Percentiles rank a stretch among this genome's conserved stretches.
These are phyloP conservation scores for Dictyostelium brefeldianum DNA, from an alignment of 78 protist genomes.

Conservation along the genomic window DNA sequence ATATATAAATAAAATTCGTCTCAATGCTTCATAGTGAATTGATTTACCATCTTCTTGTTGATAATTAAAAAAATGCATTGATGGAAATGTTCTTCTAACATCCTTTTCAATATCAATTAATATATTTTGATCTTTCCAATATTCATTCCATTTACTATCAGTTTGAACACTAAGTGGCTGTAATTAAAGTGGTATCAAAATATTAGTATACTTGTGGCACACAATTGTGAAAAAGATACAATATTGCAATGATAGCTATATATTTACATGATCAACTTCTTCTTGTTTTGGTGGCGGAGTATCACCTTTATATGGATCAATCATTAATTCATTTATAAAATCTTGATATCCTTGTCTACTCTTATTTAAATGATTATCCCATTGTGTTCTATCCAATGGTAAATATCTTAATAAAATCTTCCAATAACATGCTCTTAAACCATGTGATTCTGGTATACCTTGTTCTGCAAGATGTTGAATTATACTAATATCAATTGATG, in stretches of 20 bases:
- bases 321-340: conserved; percentile 66
- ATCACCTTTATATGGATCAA: conserved; percentile 57
- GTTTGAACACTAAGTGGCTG: conserved; percentile 74
- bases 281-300: conserved; percentile 26
- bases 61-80: conserved; percentile 78
- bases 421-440: conserved; percentile 83
- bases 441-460: conserved; percentile 84
- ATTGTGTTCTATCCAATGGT: conserved; percentile 47
- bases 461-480: conserved; percentile 77
- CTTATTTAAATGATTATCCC: conserved; percentile 29
- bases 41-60: conserved; percentile 57
- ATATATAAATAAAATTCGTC: conserved; percentile 81
- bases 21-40: conserved; percentile 84
- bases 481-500: conserved; percentile 29
- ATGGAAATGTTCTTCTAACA: conserved; percentile 85
- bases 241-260: too few relatives aligned
- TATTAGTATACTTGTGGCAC: too few relatives aligned
- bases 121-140: conserved; percentile 74
- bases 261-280: conserved; percentile 74
- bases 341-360: conserved; percentile 55
- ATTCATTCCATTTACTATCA: conserved; percentile 85
- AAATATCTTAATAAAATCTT: conserved; percentile 79
- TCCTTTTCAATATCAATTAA: conserved; percentile 85
- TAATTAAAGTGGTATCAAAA: too few relatives aligned
- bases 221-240: too few relatives aligned